These are phyloP conservation scores for Sclerotinia nivalis DNA, from an alignment of 2,329 filamentous ascomycete genomes.

Conservation along the genomic window DNA sequence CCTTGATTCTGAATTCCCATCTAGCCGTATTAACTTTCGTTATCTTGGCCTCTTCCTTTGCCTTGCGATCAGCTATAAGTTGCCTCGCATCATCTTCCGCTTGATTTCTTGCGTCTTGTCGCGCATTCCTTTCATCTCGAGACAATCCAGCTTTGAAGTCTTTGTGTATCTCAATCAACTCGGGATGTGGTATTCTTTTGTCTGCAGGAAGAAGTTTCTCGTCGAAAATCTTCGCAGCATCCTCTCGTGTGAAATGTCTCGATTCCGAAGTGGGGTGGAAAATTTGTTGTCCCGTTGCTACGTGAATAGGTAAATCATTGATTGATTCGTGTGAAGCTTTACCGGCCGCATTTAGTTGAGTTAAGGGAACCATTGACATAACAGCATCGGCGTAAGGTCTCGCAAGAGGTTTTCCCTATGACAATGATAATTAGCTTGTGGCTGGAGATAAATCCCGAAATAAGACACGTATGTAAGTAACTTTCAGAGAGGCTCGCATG, in stretches of 20 bases:
- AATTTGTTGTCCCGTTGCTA: slow-evolving; percentile 62
- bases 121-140: slow-evolving; percentile 32
- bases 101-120: slow-evolving; percentile 40
- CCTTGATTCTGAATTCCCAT: slow-evolving; percentile 64
- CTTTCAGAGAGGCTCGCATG: slow-evolving; percentile 74
- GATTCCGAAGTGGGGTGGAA: slow-evolving; percentile 66
- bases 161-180: slow-evolving; percentile 59
- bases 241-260: slow-evolving; percentile 61
- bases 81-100: slow-evolving; percentile 48
- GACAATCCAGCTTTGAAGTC: slow-evolving; percentile 46
- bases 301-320: slow-evolving; percentile 65
- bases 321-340: slow-evolving; percentile 58
- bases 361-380: slow-evolving; percentile 75
- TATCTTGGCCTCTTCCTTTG: slow-evolving; percentile 46
- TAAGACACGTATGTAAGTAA: slow-evolving; percentile 28
- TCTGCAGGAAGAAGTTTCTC: slow-evolving; percentile 61
- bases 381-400: slow-evolving; percentile 75
- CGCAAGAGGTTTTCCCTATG: slow-evolving; percentile 74
- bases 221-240: slow-evolving; percentile 66
- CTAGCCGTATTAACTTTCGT: slow-evolving; percentile 50
- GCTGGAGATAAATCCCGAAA: slow-evolving; percentile 25
- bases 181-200: slow-evolving; percentile 60
- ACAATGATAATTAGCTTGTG: slow-evolving; percentile 29
- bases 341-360: slow-evolving; percentile 56
- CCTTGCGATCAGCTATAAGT: slow-evolving; percentile 41